These are phyloP conservation scores for Backusella morwellensis DNA, from an alignment of 192 early-diverging fungal species.

Conservation along the genomic window DNA sequence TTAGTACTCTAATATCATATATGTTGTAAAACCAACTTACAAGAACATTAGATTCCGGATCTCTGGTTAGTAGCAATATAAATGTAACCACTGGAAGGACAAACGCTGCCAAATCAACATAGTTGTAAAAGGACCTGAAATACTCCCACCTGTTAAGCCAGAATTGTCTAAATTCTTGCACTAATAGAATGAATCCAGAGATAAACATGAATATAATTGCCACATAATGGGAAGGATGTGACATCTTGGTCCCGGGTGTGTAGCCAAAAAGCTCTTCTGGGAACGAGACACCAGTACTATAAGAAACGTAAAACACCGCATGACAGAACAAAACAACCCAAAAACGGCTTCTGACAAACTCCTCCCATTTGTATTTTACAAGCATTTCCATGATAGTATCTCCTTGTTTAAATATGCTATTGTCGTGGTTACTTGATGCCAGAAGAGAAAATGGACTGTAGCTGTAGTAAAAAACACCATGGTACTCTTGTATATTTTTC, in stretches of 20 bases:
- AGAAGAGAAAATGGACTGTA: background rate
- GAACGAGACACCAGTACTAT: background rate
- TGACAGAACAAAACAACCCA: background rate
- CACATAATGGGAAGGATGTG: background rate
- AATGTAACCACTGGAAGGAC: background rate
- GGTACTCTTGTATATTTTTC: background rate
- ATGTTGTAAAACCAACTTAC: background rate
- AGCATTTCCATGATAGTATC: constrained; percentile 11
- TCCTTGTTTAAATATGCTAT: background rate
- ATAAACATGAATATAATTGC: background rate
- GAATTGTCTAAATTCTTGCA: background rate
- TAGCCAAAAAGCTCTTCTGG: background rate
- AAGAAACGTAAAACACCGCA: background rate
- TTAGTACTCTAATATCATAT: background rate
- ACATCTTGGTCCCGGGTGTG: background rate
- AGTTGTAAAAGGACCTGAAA: background rate
- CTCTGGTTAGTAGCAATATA: background rate
- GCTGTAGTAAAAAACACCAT: background rate
- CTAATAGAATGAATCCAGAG: background rate
- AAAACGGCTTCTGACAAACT: background rate
- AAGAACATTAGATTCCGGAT: background rate
- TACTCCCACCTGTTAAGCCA: background rate
- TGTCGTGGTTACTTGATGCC: background rate
- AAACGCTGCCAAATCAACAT: background rate
- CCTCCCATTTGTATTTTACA: constrained; percentile 12